Evolutionary conservation across 2,329 filamentous ascomycete genomes (phyloP), one percentile per base, ranked within the genome.

Genomic region (Nigrospora osmanthi): DNA sequence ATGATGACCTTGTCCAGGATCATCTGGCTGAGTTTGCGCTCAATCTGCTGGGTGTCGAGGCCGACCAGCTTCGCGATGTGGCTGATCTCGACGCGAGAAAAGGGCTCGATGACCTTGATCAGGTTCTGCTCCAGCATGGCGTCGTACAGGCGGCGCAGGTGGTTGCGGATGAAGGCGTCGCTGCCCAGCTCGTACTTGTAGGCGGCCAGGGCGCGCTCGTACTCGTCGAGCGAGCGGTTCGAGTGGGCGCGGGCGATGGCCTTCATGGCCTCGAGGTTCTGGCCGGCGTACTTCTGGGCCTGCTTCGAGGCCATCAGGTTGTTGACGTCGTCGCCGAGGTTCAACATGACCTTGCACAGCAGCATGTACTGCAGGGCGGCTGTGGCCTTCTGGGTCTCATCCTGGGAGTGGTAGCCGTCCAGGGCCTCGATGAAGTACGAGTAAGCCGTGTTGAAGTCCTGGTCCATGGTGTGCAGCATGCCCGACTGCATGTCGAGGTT

Each of bases 341-440:
- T 98, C 56, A 98, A 78, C 94, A 98, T 98, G 67, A 98, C 93
- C 75, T 98, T 98, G 82, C 93, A 97, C 33, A 98, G 83, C 44
- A 98, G 80, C 93, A 98, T 98, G 76, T 98, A 98, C 73, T 98
- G 93, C 53, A 98, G 75, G 11, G 93, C 89, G 12, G 91, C 88
- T n/a, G 91, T 94, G n/a, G 94, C 93, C 69, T 90, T 89, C 52
- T 77, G 72, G 35, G 83, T 73, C 63, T 95, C 89, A 55, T 98
- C 93, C 65, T 95, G 89, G 39, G 85, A 84, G 69, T 93, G 89
- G 69, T 97, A 98, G 49, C 93, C 93, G 64, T 98, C 93, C 52
- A 98, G 81, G 3, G 94, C 93, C 72, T 98, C 93, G 67, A 98
- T 97, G 68, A 98, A 98, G 76, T 98, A 98, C 41, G 90, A 96